These are phyloP conservation scores for Zygoascus bituminiphila DNA, from an alignment of 805 yeast species.

Conservation along the genomic window DNA sequence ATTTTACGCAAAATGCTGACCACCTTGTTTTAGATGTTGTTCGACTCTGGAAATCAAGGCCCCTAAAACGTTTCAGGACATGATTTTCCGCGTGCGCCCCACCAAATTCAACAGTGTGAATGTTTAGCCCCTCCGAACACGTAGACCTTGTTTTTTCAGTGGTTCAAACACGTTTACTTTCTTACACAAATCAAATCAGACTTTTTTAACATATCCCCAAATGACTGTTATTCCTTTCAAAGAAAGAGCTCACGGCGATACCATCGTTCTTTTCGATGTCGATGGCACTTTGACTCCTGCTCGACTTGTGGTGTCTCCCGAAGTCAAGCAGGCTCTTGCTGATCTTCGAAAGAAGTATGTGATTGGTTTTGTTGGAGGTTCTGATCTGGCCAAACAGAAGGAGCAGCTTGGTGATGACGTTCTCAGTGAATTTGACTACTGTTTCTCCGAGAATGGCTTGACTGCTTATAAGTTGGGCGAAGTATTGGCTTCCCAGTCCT, in stretches of 20 bases:
- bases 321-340: conserved; percentile 61
- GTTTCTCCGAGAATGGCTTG: conserved; percentile 95
- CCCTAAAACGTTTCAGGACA: no score
- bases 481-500: conserved; percentile 85
- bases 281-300: conserved; percentile 99
- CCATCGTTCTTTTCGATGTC: conserved; percentile 89
- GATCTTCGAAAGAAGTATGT: conserved; percentile 86
- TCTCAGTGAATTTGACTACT: conserved; percentile 79
- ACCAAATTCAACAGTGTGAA: no score
- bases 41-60: no score
- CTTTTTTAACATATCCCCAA: neutral
- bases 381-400: conserved; percentile 86
- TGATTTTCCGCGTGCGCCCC: no score
- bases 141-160: no score
- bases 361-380: conserved; percentile 97
- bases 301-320: conserved; percentile 56
- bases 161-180: no score
- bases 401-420: conserved; percentile 88
- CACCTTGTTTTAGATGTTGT: no score
- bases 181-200: neutral
- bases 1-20: no score
- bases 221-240: conserved; percentile 48
- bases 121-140: no score
- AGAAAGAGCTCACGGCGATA: conserved; percentile 62
- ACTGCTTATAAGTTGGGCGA: conserved; percentile 93